A percentile compares a stretch with the other conserved stretches of the same genome.
These are phyloP conservation scores for Senecio squalidus DNA, from an alignment of 140 eudicot species.

Conservation along the genomic window DNA sequence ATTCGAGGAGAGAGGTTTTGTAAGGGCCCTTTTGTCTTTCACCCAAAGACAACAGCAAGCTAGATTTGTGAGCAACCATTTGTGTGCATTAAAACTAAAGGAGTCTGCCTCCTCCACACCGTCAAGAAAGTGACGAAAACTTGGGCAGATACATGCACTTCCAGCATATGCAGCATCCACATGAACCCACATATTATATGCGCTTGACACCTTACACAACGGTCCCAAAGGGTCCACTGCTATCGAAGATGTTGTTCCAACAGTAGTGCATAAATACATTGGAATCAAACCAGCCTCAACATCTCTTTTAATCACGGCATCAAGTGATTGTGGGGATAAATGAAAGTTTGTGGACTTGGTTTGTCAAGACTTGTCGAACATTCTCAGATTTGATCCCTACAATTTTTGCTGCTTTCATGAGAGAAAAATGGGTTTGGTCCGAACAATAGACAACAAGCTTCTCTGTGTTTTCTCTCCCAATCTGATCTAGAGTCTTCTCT, in stretches of 20 bases:
- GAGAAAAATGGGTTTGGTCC: slow-evolving; percentile 37
- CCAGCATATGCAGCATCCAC: slow-evolving; percentile 58
- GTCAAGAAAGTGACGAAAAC: slow-evolving; percentile 23
- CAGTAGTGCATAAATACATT: slow-evolving; percentile 29
- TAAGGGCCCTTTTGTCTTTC: slow-evolving; percentile 21
- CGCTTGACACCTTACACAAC: slow-evolving; percentile 23
- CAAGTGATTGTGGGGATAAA: slow-evolving; percentile 2
- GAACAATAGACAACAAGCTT: slow-evolving; percentile 38
- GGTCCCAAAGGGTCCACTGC: slow-evolving; percentile 29
- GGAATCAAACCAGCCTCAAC: slow-evolving; percentile 28
- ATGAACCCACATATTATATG: slow-evolving; percentile 34
- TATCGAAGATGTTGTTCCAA: slow-evolving; percentile 37
- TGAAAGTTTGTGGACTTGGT: slow-evolving; percentile 14
- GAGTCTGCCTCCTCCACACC: slow-evolving; percentile 33
- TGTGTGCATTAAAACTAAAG: slow-evolving; percentile 37
- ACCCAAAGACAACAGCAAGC: slow-evolving; percentile 47
- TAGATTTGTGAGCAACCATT: slow-evolving; percentile 30
- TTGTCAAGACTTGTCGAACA: slow-evolving; percentile 16
- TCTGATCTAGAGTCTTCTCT: slow-evolving; percentile 13
- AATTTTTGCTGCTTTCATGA: slow-evolving; percentile 28
- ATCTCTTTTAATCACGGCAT: slow-evolving; percentile 13
- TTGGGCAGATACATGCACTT: slow-evolving; percentile 44
- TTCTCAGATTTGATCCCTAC: slow-evolving; percentile 29
- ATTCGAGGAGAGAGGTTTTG: slow-evolving; percentile 22
- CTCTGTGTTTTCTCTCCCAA: slow-evolving; percentile 18